phyloP scores from a whole-genome alignment of 1,284 basidiomycete species.

The Ustilago esculenta region DNA sequence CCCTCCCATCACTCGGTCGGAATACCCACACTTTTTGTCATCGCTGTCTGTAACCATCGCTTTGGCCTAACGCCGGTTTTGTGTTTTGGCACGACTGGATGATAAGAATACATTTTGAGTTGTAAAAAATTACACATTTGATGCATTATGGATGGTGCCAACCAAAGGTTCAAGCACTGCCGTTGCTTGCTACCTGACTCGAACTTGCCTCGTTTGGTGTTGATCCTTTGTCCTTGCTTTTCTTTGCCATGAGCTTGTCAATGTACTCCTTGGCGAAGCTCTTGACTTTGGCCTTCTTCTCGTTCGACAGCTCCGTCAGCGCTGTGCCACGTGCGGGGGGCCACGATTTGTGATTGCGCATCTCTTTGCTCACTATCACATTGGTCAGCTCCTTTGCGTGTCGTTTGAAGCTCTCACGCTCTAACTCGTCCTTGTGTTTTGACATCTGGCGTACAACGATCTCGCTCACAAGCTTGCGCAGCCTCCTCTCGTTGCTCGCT shows the following conservation, averaged over 20 bases:
- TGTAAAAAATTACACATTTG: neutral
- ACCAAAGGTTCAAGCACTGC: slow-evolving; percentile 5
- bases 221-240: slow-evolving; percentile 18
- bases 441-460: slow-evolving; percentile 92
- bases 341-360: slow-evolving; percentile 72
- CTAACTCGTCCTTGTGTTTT: slow-evolving; percentile 82
- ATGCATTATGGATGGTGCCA: no score
- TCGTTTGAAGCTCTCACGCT: slow-evolving; percentile 89
- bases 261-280: slow-evolving; percentile 86
- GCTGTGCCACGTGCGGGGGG: slow-evolving; percentile 71
- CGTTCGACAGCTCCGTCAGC: slow-evolving; percentile 74
- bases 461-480: slow-evolving; percentile 84
- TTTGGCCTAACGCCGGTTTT: neutral
- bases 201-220: slow-evolving; percentile 3
- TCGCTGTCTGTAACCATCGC: neutral
- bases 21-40: neutral
- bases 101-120: slow-evolving; percentile 17
- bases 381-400: slow-evolving; percentile 91
- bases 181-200: slow-evolving; percentile 3
- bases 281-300: slow-evolving; percentile 89
- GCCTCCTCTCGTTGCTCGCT: slow-evolving; percentile 62
- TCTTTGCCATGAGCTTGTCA: slow-evolving; percentile 55
- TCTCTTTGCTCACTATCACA: slow-evolving; percentile 89
- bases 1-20: neutral
- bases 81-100: neutral